A percentile compares a stretch with the other conserved stretches of the same genome.
phyloP scores from a whole-genome alignment of 371 early-diverging fungal genomes.

The Mortierella sp. region DNA sequence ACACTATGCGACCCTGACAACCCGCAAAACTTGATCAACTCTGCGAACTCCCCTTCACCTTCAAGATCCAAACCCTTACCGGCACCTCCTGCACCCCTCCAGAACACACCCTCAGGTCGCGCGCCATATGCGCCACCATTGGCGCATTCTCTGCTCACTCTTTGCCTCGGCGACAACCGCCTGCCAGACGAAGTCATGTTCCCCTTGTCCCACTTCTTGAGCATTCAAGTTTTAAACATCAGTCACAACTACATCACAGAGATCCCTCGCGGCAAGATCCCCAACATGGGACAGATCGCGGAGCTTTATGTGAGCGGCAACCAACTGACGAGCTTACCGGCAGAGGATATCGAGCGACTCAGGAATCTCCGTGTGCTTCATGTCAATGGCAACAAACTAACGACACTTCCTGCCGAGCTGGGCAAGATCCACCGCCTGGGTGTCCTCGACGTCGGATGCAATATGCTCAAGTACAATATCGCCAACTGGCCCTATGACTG shows the following conservation, averaged over 20 bases:
- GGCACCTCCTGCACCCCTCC: slow-evolving; percentile 27
- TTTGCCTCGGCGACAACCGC: slow-evolving; percentile 87
- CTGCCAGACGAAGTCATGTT: slow-evolving; percentile 89
- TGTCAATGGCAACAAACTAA: slow-evolving; percentile 92
- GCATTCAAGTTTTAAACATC: slow-evolving; percentile 83
- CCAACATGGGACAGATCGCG: slow-evolving; percentile 67
- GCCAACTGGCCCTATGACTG: slow-evolving; percentile 97
- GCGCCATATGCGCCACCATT: slow-evolving; percentile 67
- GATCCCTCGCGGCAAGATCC: slow-evolving; percentile 68
- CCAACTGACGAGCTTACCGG: slow-evolving; percentile 85
- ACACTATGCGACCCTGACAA: slow-evolving; percentile 19
- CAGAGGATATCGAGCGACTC: slow-evolving; percentile 87
- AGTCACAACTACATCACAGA: slow-evolving; percentile 90
- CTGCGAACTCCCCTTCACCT: slow-evolving; percentile 17
- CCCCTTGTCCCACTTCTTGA: slow-evolving; percentile 77
- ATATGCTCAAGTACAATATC: slow-evolving; percentile 92
- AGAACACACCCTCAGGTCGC: slow-evolving; percentile 25
- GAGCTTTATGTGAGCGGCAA: slow-evolving; percentile 92
- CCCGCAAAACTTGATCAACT: not conserved
- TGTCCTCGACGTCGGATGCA: slow-evolving; percentile 90
- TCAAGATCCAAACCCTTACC: slow-evolving; percentile 43
- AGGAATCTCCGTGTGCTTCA: slow-evolving; percentile 78
- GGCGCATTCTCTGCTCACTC: slow-evolving; percentile 67
- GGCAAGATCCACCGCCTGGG: slow-evolving; percentile 82
- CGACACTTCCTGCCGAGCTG: slow-evolving; percentile 93